Conservation (phyloP, 805 yeast genomes). For the Ogataea chonburiensis region DNA sequence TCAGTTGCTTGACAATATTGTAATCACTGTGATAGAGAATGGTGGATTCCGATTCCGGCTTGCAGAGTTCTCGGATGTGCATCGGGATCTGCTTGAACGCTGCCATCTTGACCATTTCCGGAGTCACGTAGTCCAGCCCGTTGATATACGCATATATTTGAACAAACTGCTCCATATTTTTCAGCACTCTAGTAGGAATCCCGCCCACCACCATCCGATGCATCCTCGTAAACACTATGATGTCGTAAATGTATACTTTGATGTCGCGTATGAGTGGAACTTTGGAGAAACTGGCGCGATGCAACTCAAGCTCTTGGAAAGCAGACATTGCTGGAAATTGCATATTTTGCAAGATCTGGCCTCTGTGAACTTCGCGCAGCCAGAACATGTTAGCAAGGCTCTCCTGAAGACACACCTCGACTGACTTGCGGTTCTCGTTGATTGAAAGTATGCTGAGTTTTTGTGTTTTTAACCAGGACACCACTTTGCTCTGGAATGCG, state of each 20-base stretch:
- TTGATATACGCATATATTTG: constrained; percentile 43
- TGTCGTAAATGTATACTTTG: constrained; percentile 53
- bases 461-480: constrained; percentile 3
- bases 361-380: constrained; percentile 34
- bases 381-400: constrained; percentile 30
- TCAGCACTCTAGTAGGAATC: constrained; percentile 44
- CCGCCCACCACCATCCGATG: constrained; percentile 57
- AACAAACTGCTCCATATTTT: constrained; percentile 42
- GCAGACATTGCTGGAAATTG: not conserved
- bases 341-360: no score
- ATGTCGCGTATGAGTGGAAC: constrained; percentile 50
- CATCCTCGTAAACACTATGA: constrained; percentile 49
- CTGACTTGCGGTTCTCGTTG: constrained; percentile 19
- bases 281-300: constrained; percentile 1
- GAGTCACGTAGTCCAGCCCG: constrained; percentile 45
- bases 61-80: constrained; percentile 34
- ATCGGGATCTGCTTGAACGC: constrained; percentile 49
- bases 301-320: constrained; percentile 1
- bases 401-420: constrained; percentile 21
- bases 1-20: constrained; percentile 39
- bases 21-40: constrained; percentile 56
- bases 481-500: constrained; percentile 13
- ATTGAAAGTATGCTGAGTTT: constrained; percentile 22
- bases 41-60: constrained; percentile 48
- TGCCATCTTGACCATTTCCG: constrained; percentile 50